Conservation (phyloP, 2,329 filamentous ascomycete genomes). For the Fusarium lyarnte region DNA sequence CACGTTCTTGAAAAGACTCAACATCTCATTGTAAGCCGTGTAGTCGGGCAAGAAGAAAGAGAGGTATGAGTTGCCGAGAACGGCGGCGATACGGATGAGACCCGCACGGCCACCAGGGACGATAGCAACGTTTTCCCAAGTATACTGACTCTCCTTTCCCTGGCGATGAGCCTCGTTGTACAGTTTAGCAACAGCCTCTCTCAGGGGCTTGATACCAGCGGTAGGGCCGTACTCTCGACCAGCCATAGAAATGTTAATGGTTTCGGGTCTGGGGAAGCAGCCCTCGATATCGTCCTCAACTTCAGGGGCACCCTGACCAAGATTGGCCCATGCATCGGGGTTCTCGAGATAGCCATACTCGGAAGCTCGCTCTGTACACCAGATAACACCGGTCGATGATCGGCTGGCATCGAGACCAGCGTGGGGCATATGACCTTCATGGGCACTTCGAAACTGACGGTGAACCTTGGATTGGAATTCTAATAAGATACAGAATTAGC, state of each 20-base stretch:
- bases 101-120: constrained; percentile 93
- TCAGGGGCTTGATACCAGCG: constrained; percentile 89
- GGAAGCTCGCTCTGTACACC: constrained; percentile 87
- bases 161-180: constrained; percentile 94
- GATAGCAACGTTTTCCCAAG: constrained; percentile 97
- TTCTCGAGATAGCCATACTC: constrained; percentile 90
- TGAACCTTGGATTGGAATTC: constrained; percentile 87
- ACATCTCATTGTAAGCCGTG: constrained; percentile 97
- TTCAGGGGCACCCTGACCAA: constrained; percentile 93
- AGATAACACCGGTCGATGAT: constrained; percentile 92
- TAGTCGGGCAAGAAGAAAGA: constrained; percentile 96
- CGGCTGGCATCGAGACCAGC: constrained; percentile 89
- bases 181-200: constrained; percentile 87
- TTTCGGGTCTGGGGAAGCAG: constrained; percentile 83
- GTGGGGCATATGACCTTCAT: constrained; percentile 90
- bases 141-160: constrained; percentile 89
- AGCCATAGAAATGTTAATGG: constrained; percentile 79
- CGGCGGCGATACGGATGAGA: constrained; percentile 92
- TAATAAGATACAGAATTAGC: neutral
- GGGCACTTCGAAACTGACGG: constrained; percentile 86
- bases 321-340: constrained; percentile 86
- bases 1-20: constrained; percentile 89
- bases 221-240: constrained; percentile 93
- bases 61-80: constrained; percentile 90
- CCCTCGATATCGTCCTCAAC: constrained; percentile 93